Conservation (phyloP, 805 yeast genomes). For the Kregervanrija fluxuum region DNA sequence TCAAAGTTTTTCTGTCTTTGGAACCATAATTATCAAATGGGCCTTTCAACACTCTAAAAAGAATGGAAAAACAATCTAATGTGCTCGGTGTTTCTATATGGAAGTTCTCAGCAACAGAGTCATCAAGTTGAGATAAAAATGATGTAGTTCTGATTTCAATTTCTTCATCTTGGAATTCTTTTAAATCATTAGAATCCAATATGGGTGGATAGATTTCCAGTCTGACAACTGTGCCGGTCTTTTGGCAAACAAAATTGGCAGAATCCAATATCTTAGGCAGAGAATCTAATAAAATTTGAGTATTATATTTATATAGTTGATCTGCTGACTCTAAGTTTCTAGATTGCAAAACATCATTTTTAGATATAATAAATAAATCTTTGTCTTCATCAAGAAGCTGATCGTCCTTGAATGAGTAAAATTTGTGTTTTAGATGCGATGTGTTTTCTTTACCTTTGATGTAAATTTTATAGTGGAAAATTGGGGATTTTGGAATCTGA, state of each 20-base stretch:
- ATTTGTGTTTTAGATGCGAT: constrained; percentile 16
- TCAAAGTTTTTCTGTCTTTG: constrained; percentile 49
- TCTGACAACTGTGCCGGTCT: constrained; percentile 41
- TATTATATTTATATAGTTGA: constrained; percentile 8
- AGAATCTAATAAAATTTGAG: constrained; percentile 12
- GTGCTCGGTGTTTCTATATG: constrained; percentile 38
- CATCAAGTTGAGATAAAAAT: constrained; percentile 19
- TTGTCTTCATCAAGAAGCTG: constrained; percentile 22
- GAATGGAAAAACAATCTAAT: constrained; percentile 50
- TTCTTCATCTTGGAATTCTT: constrained; percentile 38
- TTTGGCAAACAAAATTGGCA: constrained; percentile 39
- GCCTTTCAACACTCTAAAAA: constrained; percentile 59
- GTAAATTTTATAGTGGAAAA: constrained; percentile 23
- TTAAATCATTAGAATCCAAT: constrained; percentile 40
- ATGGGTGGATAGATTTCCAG: constrained; percentile 48
- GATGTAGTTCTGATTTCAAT: constrained; percentile 46
- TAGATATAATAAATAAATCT: constrained; percentile 15
- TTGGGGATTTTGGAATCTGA: constrained; percentile 13
- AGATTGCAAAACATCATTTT: neutral
- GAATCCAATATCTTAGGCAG: constrained; percentile 36
- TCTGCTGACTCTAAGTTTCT: neutral
- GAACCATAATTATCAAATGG: constrained; percentile 44
- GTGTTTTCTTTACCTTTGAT: constrained; percentile 17
- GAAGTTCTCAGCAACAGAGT: constrained; percentile 5
- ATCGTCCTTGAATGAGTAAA: constrained; percentile 21